Percentiles rank a stretch among this genome's conserved stretches.
These are phyloP conservation scores for Curvularia hawaiiensis DNA, from an alignment of 2,329 filamentous ascomycete species.

Conservation along the genomic window DNA sequence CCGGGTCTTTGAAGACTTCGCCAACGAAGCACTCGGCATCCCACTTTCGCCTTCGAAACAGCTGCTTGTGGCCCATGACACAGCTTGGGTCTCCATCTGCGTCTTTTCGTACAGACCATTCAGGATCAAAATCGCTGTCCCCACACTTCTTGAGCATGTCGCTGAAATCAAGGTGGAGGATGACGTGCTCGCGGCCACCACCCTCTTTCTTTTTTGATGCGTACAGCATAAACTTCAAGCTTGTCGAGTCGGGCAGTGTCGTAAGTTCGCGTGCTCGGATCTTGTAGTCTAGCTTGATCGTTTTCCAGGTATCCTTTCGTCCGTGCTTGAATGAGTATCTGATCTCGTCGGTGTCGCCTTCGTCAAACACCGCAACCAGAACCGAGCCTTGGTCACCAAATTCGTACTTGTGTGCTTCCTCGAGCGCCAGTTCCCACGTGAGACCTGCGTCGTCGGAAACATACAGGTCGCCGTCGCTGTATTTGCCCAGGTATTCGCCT, in stretches of 20 bases:
- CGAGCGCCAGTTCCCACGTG: conserved; percentile 76
- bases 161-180: conserved; percentile 83
- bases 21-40: conserved; percentile 88
- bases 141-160: conserved; percentile 80
- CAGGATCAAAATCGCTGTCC: conserved; percentile 74
- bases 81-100: conserved; percentile 82
- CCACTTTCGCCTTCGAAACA: conserved; percentile 82
- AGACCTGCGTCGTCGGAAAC: conserved; percentile 90
- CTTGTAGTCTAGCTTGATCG: conserved; percentile 70
- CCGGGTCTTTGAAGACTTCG: conserved; percentile 79
- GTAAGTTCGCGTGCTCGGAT: conserved; percentile 77
- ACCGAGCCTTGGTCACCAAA: conserved; percentile 94
- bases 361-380: conserved; percentile 79
- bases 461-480: conserved; percentile 77
- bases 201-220: conserved; percentile 55
- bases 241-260: conserved; percentile 91
- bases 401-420: conserved; percentile 92
- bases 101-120: conserved; percentile 83
- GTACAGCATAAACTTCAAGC: conserved; percentile 84
- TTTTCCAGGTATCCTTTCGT: conserved; percentile 70
- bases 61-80: conserved; percentile 95
- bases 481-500: conserved; percentile 72
- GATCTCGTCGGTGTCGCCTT: conserved; percentile 64
- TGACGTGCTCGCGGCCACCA: conserved; percentile 62
- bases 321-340: conserved; percentile 91